A percentile compares a stretch with the other conserved stretches of the same genome.
Conservation (phyloP, 805 yeast genomes). For the Kazachstania martiniae region DNA sequence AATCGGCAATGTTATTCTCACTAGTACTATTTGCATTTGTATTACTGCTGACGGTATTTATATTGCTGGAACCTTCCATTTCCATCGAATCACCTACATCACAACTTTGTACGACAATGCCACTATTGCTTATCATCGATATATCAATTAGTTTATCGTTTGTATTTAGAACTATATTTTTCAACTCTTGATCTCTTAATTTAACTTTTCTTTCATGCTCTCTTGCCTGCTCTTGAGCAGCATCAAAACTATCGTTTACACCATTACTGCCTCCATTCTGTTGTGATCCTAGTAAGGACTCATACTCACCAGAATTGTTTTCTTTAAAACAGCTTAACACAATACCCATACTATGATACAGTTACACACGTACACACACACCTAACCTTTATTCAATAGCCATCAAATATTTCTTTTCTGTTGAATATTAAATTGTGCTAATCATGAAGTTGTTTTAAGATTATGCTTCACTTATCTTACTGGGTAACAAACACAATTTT, state of each 20-base stretch:
- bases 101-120: slow-evolving; percentile 20
- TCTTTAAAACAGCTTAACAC: slow-evolving; percentile 21
- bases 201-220: slow-evolving; percentile 18
- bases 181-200: slow-evolving; percentile 20
- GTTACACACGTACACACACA: background rate
- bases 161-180: slow-evolving; percentile 24
- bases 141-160: slow-evolving; percentile 28
- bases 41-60: too few species aligned
- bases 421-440: too few species aligned
- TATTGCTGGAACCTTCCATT: slow-evolving; percentile 12
- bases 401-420: background rate
- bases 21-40: background rate
- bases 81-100: slow-evolving; percentile 26
- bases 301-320: slow-evolving; percentile 14
- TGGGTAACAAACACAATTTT: too few species aligned
- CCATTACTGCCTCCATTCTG: slow-evolving; percentile 16
- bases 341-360: slow-evolving; percentile 17
- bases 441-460: too few species aligned
- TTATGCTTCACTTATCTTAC: too few species aligned
- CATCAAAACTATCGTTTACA: slow-evolving; percentile 6
- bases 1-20: too few species aligned
- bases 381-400: too few species aligned
- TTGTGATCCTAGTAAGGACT: slow-evolving; percentile 18
- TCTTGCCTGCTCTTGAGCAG: slow-evolving; percentile 14
- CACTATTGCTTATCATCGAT: slow-evolving; percentile 28